Evolutionary conservation across 2,329 filamentous ascomycete species (phyloP).

Genomic region (Phaeoacremonium minimum): DNA sequence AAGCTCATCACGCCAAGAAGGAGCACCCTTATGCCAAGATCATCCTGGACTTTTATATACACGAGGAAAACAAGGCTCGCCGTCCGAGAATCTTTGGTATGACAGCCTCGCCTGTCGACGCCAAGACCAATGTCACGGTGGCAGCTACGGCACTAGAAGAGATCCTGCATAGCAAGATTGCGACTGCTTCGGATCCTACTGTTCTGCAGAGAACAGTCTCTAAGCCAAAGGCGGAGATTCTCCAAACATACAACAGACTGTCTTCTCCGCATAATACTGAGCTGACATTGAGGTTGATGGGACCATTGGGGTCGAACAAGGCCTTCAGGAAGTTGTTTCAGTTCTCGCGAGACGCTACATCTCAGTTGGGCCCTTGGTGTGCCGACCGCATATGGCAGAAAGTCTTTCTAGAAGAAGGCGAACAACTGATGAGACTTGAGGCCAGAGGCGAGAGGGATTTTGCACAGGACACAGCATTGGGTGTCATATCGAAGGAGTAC

Average conservation of each 20-base stretch:
- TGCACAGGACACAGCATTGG: conserved; percentile 7
- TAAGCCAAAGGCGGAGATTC: conserved; percentile 54
- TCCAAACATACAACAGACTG: conserved; percentile 48
- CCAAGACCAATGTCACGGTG: conserved; percentile 65
- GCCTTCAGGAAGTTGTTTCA: conserved; percentile 53
- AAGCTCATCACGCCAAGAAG: conserved; percentile 94
- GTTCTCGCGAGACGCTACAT: conserved; percentile 55
- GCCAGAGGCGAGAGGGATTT: conserved; percentile 37
- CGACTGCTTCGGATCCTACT: conserved; percentile 57
- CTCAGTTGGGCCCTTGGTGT: conserved; percentile 76
- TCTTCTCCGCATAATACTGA: conserved; percentile 54
- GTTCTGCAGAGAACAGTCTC: conserved; percentile 55
- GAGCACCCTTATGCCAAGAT: conserved; percentile 87
- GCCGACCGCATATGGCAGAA: conserved; percentile 78
- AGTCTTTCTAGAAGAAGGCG: conserved; percentile 59
- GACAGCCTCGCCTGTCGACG: conserved; percentile 93
- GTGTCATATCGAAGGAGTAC: conserved; percentile 44
- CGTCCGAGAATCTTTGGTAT: conserved; percentile 86
- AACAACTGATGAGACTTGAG: conserved; percentile 57
- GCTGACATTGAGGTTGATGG: conserved; percentile 55
- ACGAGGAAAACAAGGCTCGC: conserved; percentile 33
- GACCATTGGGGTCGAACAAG: conserved; percentile 30
- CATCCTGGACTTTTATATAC: conserved; percentile 84
- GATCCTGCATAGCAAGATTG: conserved; percentile 77
- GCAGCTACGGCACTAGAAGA: conserved; percentile 72